Evolutionary conservation across 1,284 basidiomycete genomes (phyloP).

Genomic region (Cutaneotrichosporon cutaneum): DNA sequence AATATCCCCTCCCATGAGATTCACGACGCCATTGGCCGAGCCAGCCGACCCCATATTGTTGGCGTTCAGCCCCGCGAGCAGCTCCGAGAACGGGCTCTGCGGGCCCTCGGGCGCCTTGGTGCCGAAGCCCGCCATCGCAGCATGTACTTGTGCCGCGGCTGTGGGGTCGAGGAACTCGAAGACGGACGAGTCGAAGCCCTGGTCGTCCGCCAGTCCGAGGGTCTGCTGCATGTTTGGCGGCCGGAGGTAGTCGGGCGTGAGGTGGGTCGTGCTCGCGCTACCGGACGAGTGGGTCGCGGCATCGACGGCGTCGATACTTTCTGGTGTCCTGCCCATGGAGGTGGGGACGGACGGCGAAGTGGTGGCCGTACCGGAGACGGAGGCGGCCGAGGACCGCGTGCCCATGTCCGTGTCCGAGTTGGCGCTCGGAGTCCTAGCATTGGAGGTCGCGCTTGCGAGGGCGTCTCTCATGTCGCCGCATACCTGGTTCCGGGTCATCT

Average conservation of each 20-base stretch:
- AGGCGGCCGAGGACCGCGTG: background rate
- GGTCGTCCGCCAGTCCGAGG: background rate
- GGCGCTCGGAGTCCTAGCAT: background rate
- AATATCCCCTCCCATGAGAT: conserved; percentile 5
- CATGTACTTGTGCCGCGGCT: conserved; percentile 1
- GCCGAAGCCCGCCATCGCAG: background rate
- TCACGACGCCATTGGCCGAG: background rate
- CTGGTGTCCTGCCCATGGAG: conserved; percentile 21
- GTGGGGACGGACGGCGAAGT: background rate
- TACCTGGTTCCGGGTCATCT: background rate
- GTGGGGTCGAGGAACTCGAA: conserved; percentile 16
- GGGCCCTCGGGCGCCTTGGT: background rate
- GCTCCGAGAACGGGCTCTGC: conserved; percentile 2
- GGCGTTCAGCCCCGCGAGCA: background rate
- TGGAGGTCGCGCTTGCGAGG: background rate
- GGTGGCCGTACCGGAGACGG: background rate
- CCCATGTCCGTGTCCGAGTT: background rate
- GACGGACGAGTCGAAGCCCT: conserved; percentile 12
- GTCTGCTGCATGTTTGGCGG: conserved; percentile 5
- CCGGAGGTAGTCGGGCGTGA: background rate
- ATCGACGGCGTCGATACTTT: conserved; percentile 18
- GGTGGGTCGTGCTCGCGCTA: background rate
- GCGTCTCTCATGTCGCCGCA: background rate
- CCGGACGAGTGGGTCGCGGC: background rate
- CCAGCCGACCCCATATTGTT: background rate